A percentile compares a stretch with the other conserved stretches of the same genome.
Conservation (phyloP, 148 eudicot species). For the Limonium bicolor region DNA sequence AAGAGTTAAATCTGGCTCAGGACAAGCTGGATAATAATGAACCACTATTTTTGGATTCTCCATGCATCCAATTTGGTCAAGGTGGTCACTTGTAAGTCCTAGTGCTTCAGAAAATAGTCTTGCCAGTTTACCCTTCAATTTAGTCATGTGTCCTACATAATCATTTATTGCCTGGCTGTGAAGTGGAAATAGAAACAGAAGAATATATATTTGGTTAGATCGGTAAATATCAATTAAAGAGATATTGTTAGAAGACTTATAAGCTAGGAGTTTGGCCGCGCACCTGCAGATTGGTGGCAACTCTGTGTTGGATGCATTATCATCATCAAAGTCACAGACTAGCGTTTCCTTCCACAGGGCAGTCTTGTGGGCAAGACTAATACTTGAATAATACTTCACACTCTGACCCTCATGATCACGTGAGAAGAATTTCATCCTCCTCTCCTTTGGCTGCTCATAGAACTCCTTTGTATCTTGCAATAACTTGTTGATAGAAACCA, state of each 20-base stretch:
- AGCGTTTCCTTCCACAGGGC: slow-evolving; percentile 37
- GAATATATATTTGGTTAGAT: background rate
- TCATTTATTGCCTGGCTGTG: slow-evolving; percentile 42
- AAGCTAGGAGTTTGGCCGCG: background rate
- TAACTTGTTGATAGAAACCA: slow-evolving; percentile 9
- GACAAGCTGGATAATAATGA: slow-evolving; percentile 68
- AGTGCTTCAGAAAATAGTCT: slow-evolving; percentile 52
- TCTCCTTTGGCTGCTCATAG: slow-evolving; percentile 46
- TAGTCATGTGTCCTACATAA: slow-evolving; percentile 22
- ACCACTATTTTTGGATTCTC: slow-evolving; percentile 31
- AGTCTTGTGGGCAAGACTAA: slow-evolving; percentile 7
- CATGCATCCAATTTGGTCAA: slow-evolving; percentile 35
- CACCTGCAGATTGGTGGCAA: slow-evolving; percentile 33
- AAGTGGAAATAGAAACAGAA: background rate
- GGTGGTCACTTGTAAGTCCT: slow-evolving; percentile 33
- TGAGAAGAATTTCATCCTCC: slow-evolving; percentile 31
- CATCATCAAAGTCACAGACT: slow-evolving; percentile 13
- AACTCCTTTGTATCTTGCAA: slow-evolving; percentile 13
- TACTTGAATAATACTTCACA: slow-evolving; percentile 16
- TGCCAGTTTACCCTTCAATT: slow-evolving; percentile 20
- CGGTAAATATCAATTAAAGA: background rate
- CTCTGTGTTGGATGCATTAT: slow-evolving; percentile 11
- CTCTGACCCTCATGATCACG: slow-evolving; percentile 10
- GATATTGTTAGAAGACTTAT: background rate
- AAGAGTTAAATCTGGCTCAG: slow-evolving; percentile 52